These are phyloP conservation scores for Colletotrichum lentis DNA, from an alignment of 2,329 filamentous ascomycete species.

Conservation along the genomic window DNA sequence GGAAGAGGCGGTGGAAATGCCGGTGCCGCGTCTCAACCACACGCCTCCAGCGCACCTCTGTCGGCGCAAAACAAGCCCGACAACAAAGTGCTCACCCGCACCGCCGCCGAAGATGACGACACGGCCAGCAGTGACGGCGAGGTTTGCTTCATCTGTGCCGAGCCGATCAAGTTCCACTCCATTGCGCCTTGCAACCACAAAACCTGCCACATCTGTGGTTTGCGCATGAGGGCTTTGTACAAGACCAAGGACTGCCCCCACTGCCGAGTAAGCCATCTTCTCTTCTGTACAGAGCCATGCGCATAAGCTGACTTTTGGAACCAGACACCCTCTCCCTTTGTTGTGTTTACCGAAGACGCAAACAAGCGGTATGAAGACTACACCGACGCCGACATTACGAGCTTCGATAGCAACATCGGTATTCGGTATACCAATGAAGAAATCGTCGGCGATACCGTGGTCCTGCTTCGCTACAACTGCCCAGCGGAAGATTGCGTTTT, in stretches of 20 bases:
- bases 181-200: constrained; percentile 95
- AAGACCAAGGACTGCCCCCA: constrained; percentile 98
- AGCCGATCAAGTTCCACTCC: constrained; percentile 84
- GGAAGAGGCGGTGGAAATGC: constrained; percentile 40
- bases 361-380: constrained; percentile 90
- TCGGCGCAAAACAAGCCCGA: constrained; percentile 19
- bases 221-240: constrained; percentile 91
- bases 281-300: not conserved
- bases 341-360: constrained; percentile 90
- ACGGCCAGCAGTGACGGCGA: constrained; percentile 72
- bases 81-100: constrained; percentile 39
- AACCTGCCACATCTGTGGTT: constrained; percentile 94
- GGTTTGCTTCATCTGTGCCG: constrained; percentile 97
- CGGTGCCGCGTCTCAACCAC: constrained; percentile 3
- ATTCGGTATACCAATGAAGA: constrained; percentile 90
- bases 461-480: constrained; percentile 93
- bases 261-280: constrained; percentile 72
- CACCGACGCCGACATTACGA: constrained; percentile 73
- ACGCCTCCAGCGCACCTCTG: constrained; percentile 10
- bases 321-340: constrained; percentile 75
- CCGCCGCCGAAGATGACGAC: constrained; percentile 44
- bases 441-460: constrained; percentile 88
- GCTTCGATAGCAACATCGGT: constrained; percentile 83
- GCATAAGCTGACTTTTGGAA: constrained; percentile 40
- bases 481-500: constrained; percentile 82